These are phyloP conservation scores for Dendrocalamus sinicus DNA, from an alignment of 176 grass and related monocot genomes.

Conservation along the genomic window DNA sequence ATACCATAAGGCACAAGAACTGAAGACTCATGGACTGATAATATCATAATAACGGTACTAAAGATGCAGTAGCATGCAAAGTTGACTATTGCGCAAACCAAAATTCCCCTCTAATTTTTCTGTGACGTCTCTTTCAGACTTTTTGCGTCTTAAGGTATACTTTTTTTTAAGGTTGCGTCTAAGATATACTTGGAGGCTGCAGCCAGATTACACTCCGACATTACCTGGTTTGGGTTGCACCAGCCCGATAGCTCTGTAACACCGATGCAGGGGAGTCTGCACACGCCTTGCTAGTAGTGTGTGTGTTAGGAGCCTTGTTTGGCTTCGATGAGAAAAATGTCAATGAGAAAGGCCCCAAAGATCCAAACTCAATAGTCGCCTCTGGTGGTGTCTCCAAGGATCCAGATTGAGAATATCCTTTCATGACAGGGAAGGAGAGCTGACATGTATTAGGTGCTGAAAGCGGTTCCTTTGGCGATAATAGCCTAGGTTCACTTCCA, in stretches of 20 bases:
- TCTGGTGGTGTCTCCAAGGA: neutral
- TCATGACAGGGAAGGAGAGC: neutral
- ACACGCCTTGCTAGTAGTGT: neutral
- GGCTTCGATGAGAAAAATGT: conserved; percentile 35
- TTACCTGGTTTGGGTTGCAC: conserved; percentile 51
- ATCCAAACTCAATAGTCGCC: conserved; percentile 60
- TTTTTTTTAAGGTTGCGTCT: neutral
- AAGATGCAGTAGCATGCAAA: neutral
- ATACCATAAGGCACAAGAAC: neutral
- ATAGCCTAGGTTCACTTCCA: neutral
- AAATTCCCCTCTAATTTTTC: neutral
- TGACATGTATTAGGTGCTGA: conserved; percentile 11
- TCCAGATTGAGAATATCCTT: conserved; percentile 32
- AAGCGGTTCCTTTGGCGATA: neutral
- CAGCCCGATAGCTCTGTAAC: conserved; percentile 2
- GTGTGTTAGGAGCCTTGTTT: conserved; percentile 22
- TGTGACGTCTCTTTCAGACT: neutral
- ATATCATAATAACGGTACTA: neutral
- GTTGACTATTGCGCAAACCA: neutral
- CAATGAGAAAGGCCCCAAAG: conserved; percentile 63
- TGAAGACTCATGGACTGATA: neutral
- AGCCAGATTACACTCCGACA: neutral
- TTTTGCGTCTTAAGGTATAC: neutral
- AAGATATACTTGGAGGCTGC: neutral
- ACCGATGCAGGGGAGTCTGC: conserved; percentile 13